Evolutionary conservation across 305 asterid species (phyloP).

Genomic region (Rubia tinctorum): DNA sequence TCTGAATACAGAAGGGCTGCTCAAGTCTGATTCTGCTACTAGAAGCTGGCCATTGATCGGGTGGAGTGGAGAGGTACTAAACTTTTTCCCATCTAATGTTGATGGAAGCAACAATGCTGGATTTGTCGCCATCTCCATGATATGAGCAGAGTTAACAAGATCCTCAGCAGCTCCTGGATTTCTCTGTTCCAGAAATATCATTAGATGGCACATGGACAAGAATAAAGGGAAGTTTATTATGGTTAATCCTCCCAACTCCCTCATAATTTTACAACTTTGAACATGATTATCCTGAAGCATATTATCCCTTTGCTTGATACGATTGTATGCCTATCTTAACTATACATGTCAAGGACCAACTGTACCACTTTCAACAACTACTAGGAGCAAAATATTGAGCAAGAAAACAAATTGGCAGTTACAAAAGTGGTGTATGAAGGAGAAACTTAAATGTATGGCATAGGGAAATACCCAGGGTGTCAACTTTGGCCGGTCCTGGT

Average conservation of each 20-base stretch:
- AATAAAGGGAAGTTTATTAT: neutral
- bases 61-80: slow-evolving; percentile 34
- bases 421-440: neutral
- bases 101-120: slow-evolving; percentile 45
- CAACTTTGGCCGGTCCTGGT: slow-evolving; percentile 62
- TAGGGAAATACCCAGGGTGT: slow-evolving; percentile 54
- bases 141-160: slow-evolving; percentile 47
- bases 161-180: slow-evolving; percentile 49
- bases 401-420: neutral
- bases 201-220: neutral
- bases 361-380: neutral
- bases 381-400: neutral
- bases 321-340: neutral
- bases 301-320: neutral
- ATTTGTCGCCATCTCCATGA: slow-evolving; percentile 39
- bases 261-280: neutral
- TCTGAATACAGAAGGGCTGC: slow-evolving; percentile 46
- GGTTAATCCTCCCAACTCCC: neutral
- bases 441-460: neutral
- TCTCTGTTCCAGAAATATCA: slow-evolving; percentile 37
- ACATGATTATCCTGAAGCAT: neutral
- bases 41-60: slow-evolving; percentile 55
- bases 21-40: slow-evolving; percentile 56
- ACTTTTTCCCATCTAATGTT: slow-evolving; percentile 54
- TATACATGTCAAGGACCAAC: neutral